Evolutionary conservation across 306 rosid species (phyloP), one percentile per base, ranked within the genome.

Genomic region (Argentina anserina): DNA sequence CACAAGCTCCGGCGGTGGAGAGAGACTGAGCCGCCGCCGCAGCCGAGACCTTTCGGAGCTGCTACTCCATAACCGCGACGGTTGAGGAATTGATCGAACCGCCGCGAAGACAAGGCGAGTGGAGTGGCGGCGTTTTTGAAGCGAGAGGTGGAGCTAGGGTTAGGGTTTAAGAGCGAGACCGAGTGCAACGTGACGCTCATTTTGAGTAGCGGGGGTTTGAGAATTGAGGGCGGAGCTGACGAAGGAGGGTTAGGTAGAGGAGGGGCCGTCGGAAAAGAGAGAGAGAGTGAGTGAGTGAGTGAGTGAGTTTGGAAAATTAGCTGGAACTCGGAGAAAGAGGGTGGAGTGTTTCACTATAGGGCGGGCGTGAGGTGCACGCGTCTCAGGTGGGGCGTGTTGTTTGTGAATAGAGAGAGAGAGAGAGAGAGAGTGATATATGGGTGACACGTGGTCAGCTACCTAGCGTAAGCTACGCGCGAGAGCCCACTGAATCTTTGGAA

Each of bases 151-250:
- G 50, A 70, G 73, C 58, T 41, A 59, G 81, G 83, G 78, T 84
- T 89, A 80, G 90, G 94, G 85, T 79, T 91, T 70, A 88, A 65
- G 12, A 79, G 82, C 41, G 85, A 87, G 81, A 88, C 75, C 1
- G 92, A 84, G 49, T 95, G 92, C 84, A 90, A 52, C 9, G 86
- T 49, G 67, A 75, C 73, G 79, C 62, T 76, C 91, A 86, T 87
- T 25, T n/a, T 3, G 46, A 13, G 12, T 5, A 20, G 7, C 14
- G 0, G 56, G 4, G 58, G 29, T 23, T 23, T 13, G 26, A 70
- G 55, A 56, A 18, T 36, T 41, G 56, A 59, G 67, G 76, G 76
- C 76, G 53, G 36, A 41, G 67, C 9, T 71, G 75, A 71, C 41
- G 75, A 40, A 43, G 65, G 36, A 33, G 36, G 20, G 15, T 58